Percentiles rank a stretch among this genome's conserved stretches.
Conservation (phyloP, 2,329 filamentous ascomycete species). For the Diaporthe ampelina region DNA sequence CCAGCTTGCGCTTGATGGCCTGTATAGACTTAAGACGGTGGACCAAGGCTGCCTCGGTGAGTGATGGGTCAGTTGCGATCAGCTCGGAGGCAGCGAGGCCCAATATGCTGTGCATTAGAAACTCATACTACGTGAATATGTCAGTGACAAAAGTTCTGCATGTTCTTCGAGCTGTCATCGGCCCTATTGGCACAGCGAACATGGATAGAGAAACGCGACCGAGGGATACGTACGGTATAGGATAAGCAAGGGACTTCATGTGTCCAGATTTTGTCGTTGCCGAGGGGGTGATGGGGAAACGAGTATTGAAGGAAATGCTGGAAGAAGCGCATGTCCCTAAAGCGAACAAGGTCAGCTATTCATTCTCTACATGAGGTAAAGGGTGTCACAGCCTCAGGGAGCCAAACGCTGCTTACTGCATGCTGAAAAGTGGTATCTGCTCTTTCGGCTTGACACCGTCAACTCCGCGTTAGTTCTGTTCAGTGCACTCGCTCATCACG, state of each 20-base stretch:
- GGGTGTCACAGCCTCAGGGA: neutral
- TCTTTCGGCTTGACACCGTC: conserved; percentile 61
- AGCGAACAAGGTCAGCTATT: neutral
- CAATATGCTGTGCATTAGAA: conserved; percentile 79
- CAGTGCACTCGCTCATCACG: neutral
- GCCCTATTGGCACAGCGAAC: conserved; percentile 3
- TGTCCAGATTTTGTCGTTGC: conserved; percentile 76
- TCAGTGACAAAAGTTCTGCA: conserved; percentile 23
- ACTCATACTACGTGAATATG: conserved; percentile 65
- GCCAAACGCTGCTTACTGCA: conserved; percentile 53
- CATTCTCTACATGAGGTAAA: neutral
- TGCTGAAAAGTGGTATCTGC: conserved; percentile 70
- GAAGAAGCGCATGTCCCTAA: conserved; percentile 74
- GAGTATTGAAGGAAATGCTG: conserved; percentile 75
- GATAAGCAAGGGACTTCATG: conserved; percentile 77
- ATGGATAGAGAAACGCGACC: neutral
- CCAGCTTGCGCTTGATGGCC: conserved; percentile 69
- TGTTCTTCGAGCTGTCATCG: conserved; percentile 17
- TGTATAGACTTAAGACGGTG: conserved; percentile 77
- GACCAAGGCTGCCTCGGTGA: conserved; percentile 70
- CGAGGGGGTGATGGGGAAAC: conserved; percentile 75
- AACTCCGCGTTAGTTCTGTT: neutral
- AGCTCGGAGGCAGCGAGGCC: conserved; percentile 78
- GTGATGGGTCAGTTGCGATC: conserved; percentile 62
- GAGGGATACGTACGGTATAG: conserved; percentile 65